phyloP scores from a whole-genome alignment of 1,284 basidiomycete genomes.

The Somion occarium region DNA sequence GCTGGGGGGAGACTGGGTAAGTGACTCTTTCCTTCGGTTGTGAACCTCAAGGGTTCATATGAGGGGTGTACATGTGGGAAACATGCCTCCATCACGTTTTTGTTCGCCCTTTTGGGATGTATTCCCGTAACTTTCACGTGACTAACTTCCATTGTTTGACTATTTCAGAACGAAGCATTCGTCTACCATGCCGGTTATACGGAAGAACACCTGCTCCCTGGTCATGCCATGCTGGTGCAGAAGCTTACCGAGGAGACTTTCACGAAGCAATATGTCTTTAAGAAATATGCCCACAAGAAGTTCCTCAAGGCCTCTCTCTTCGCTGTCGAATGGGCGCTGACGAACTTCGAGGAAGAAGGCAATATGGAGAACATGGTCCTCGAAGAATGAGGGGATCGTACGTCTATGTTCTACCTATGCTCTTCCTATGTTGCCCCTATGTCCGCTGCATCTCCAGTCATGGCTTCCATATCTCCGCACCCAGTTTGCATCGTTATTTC shows the following conservation, averaged over 20 bases:
- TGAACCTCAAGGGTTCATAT: constrained; percentile 12
- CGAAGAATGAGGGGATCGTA: constrained; percentile 27
- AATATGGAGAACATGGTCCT: constrained; percentile 44
- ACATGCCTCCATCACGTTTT: constrained; percentile 19
- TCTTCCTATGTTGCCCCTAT: not conserved
- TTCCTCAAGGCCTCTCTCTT: constrained; percentile 85
- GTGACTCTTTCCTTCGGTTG: constrained; percentile 31
- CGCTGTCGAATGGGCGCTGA: constrained; percentile 64
- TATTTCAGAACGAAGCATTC: constrained; percentile 78
- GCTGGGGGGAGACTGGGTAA: constrained; percentile 91
- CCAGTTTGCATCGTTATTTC: constrained; percentile 13
- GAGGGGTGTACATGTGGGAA: constrained; percentile 20
- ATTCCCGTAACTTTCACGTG: constrained; percentile 32
- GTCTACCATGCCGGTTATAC: constrained; percentile 93
- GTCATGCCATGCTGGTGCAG: constrained; percentile 82
- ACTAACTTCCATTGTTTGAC: constrained; percentile 29
- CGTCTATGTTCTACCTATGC: not conserved
- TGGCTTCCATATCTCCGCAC: constrained; percentile 10
- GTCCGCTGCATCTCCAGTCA: constrained; percentile 8
- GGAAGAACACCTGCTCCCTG: constrained; percentile 83
- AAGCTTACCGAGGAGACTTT: constrained; percentile 82
- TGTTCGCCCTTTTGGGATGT: constrained; percentile 16
- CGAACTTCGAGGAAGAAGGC: constrained; percentile 24
- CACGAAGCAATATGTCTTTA: constrained; percentile 84
- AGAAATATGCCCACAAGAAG: constrained; percentile 97